Base-by-base conservation (phyloP, 2,329 filamentous ascomycete species). In the Lachnellula arida region DNA sequence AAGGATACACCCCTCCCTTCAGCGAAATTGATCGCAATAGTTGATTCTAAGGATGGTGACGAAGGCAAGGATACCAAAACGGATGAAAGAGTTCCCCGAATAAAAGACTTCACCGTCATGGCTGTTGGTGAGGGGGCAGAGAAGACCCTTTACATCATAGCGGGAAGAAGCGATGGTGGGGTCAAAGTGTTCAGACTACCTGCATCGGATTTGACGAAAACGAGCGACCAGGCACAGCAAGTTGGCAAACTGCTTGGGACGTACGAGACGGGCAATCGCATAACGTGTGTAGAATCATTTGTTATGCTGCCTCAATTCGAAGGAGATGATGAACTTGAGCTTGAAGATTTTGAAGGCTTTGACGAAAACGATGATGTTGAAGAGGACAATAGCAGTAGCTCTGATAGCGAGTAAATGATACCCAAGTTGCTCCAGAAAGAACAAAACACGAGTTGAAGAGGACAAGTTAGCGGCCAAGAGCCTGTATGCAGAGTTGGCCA, bases 271-370 rank as follows among this genome's bases (percentile, higher is more conserved):
- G 85, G 87, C 46, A 92, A 93, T 70, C 80, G 94, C 55, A 91
- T 97, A 63, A 97, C 92, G 39, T 97, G 94, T 70, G 69, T 97
- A 66, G 85, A 84, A 65, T 87, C 87, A 22, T 97, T 96, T 75
- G 76, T 89, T 60, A 95, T 97, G 90, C 81, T 89, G 71, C 81
- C 85, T 64, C 76, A 80, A 47, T 81, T 82, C 15, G 83, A 85
- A 42, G 80, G 80, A 22, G 76, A 78, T 46, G 84, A 84, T 35
- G 65, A 65, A 8, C 48, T 59, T 19, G 63, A 63, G 46, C 59
- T 62, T 28, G 61, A 65, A n/a, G 62, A 64, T 22, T 61, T 63
- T 43, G 63, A 68, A 28, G 62, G 59, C 11, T 55, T 64, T 42
- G 59, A 63, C 23, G 64, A 62, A 25, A 60, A 59, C 11, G 63